A percentile compares a stretch with the other conserved stretches of the same genome.
Evolutionary conservation across 108 stramenopile species (phyloP).

Genomic region (Nitzschia putrida): DNA sequence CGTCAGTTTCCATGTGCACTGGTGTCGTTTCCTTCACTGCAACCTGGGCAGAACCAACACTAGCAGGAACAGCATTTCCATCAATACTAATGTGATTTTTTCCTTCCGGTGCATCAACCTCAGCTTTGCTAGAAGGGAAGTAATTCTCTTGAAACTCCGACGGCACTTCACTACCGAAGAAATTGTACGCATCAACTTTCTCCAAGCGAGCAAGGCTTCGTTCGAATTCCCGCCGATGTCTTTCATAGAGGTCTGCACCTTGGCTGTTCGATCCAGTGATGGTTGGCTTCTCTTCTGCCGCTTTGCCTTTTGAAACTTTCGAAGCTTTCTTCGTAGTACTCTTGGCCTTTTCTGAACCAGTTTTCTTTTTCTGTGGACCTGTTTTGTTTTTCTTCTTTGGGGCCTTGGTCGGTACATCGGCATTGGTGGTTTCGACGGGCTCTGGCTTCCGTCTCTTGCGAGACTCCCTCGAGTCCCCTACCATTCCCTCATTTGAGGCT

Average conservation of each 20-base stretch:
- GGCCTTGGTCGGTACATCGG: slow-evolving; percentile 7
- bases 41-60: not conserved
- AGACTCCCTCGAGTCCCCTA: slow-evolving; percentile 34
- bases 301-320: slow-evolving; percentile 11
- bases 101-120: not conserved
- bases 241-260: slow-evolving; percentile 51
- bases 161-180: slow-evolving; percentile 67
- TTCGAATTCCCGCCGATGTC: slow-evolving; percentile 79
- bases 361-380: slow-evolving; percentile 1
- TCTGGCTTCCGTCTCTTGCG: slow-evolving; percentile 40
- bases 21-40: not conserved
- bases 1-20: not conserved
- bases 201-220: slow-evolving; percentile 58
- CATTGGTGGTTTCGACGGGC: not conserved
- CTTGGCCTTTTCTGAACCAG: slow-evolving; percentile 3
- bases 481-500: slow-evolving; percentile 62
- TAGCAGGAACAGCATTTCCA: not conserved
- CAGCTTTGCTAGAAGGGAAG: not conserved
- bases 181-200: slow-evolving; percentile 72
- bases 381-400: slow-evolving; percentile 11
- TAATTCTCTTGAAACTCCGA: slow-evolving; percentile 66
- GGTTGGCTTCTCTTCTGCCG: slow-evolving; percentile 19
- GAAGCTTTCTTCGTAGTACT: slow-evolving; percentile 13
- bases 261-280: slow-evolving; percentile 19
- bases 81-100: not conserved